Percentiles rank a stretch among this genome's conserved stretches.
phyloP scores from a whole-genome alignment of 768 basidiomycete species.

The Kwoniella dejecticola region DNA sequence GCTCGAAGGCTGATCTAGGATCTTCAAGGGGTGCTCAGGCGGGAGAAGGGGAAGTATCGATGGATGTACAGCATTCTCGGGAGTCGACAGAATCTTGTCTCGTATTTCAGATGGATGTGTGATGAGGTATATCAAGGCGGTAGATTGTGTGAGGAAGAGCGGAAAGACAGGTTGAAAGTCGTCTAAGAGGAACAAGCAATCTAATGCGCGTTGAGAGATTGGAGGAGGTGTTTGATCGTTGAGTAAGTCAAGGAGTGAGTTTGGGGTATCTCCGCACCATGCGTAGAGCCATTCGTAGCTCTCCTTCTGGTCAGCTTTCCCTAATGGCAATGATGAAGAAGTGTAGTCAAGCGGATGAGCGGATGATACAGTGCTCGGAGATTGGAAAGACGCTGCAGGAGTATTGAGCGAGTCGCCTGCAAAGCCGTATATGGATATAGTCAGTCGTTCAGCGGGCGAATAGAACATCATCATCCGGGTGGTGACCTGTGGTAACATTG shows the following conservation, averaged over 20 bases:
- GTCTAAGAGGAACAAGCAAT: conserved; percentile 26
- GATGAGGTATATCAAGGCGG: not conserved
- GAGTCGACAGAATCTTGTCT: conserved; percentile 9
- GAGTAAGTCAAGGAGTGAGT: conserved; percentile 19
- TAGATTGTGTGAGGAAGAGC: not conserved
- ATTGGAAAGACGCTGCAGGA: no score
- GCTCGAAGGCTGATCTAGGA: not conserved
- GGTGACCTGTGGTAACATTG: conserved; percentile 31
- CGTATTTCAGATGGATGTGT: not conserved
- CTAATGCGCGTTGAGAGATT: conserved; percentile 16
- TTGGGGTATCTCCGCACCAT: conserved; percentile 25
- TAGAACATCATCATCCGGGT: conserved; percentile 35
- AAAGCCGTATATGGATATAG: conserved; percentile 39
- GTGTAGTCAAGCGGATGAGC: no score
- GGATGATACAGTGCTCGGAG: no score
- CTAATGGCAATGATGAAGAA: not conserved
- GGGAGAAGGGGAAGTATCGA: conserved; percentile 17
- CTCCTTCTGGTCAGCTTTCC: conserved; percentile 5
- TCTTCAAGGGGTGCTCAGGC: conserved; percentile 19
- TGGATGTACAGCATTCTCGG: conserved; percentile 24
- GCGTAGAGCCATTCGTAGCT: conserved; percentile 28
- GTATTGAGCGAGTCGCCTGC: conserved; percentile 7
- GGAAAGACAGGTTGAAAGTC: not conserved
- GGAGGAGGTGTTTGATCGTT: not conserved
- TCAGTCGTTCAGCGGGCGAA: conserved; percentile 30